These are phyloP conservation scores for Fusarium siculi DNA, from an alignment of 2,329 filamentous ascomycete species.

Conservation along the genomic window DNA sequence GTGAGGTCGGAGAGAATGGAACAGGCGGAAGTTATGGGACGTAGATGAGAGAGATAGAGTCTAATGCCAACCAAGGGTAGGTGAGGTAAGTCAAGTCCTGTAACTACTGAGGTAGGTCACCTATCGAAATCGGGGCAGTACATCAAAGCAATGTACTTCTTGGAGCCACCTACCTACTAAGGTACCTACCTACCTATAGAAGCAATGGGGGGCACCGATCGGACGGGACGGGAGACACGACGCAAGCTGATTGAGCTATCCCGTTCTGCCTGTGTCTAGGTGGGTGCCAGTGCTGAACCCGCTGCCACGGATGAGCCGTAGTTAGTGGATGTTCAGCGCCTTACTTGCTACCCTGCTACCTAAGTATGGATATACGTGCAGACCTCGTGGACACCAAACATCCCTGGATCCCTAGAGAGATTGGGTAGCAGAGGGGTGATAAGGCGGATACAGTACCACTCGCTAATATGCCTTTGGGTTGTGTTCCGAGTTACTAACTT, in stretches of 20 bases:
- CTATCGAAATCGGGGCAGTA: slow-evolving; percentile 29
- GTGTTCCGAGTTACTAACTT: background rate
- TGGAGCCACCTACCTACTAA: background rate
- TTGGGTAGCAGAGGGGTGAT: slow-evolving; percentile 4
- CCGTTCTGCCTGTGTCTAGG: background rate
- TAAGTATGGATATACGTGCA: background rate
- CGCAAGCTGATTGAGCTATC: background rate
- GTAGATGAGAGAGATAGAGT: slow-evolving; percentile 24
- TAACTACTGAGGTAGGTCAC: background rate
- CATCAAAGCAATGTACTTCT: slow-evolving; percentile 1
- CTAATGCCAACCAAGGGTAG: background rate
- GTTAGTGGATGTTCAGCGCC: slow-evolving; percentile 27
- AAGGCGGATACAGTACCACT: slow-evolving; percentile 1
- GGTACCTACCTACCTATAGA: background rate
- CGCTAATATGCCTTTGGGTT: background rate
- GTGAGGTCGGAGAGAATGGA: slow-evolving; percentile 13
- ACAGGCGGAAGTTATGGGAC: slow-evolving; percentile 15
- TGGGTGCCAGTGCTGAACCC: slow-evolving; percentile 3
- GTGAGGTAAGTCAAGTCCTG: slow-evolving; percentile 4
- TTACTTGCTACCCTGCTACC: slow-evolving; percentile 3
- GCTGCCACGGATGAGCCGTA: slow-evolving; percentile 1
- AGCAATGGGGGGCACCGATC: slow-evolving; percentile 3
- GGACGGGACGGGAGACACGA: slow-evolving; percentile 14
- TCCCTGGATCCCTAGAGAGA: slow-evolving; percentile 4
- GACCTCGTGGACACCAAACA: slow-evolving; percentile 19